Base-by-base conservation (phyloP, 2,329 filamentous ascomycete genomes). In the Lojkania enalia region DNA sequence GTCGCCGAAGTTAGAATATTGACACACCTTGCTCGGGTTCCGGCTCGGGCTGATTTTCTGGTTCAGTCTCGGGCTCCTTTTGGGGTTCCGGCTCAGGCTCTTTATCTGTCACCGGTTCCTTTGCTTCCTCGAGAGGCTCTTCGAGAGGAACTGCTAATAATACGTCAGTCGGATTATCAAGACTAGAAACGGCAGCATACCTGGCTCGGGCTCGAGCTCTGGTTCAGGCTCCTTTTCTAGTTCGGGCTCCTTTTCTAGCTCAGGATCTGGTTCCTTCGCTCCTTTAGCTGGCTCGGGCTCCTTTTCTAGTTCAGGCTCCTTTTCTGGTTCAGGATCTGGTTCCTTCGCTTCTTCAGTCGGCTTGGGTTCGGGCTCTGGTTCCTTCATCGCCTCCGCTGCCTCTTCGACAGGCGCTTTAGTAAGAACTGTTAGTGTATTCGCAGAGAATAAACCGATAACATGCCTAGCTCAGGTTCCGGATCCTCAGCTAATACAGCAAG, bases 41-140 rank as follows among this genome's bases (percentile, higher is more conserved):
- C 42, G 25, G 12, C 21, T 36, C 45, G 35, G 41, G 38, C 32
- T 12, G 6, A 13, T 5, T 6, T 29, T 15, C 36, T 39, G 36
- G 12, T 9, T 7, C 36, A 23, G 36, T 5, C 18, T 11, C 20
- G n/a, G 23, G 23, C n/a, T 27, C 23, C 23, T 27, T 25, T 31
- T 31, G n/a, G 32, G 42, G 39, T 27, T 40, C 42, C 13, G 42
- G 42, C 29, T 32, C 39, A 1, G 43, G 44, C 32, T 47, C 38
- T 39, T 20, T 12, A 6, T 15, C 37, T 9, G 38, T 23, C 21
- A 5, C 15, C 11, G 38, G 38, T 16, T 31, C 38, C 7, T 7
- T 7, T 27, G 25, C 25, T 27, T n/a, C 9, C n/a, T 27, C 25
- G 9, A 27, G 7, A 14, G 38, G 38, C 38, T 31, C 38, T 32